Evolutionary conservation across 2,329 filamentous ascomycete genomes (phyloP), one percentile per base, ranked within the genome.

Genomic region (Golovinomyces cichoracearum): DNA sequence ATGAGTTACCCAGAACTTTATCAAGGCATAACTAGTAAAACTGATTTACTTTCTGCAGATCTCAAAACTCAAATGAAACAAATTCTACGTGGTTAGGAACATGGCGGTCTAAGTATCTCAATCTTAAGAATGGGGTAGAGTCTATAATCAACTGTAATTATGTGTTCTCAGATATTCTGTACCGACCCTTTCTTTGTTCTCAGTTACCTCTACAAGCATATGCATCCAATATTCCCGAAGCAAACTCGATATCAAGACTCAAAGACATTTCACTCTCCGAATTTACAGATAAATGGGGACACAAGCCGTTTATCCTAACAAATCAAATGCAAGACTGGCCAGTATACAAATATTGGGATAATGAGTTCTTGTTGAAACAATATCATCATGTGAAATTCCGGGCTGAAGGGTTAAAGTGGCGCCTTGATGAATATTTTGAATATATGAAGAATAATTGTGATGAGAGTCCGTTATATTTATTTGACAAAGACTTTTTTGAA

Each of bases 341-440:
- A 1, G 76, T 79, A 0, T 85, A 73, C 62, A 68, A 70, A 33
- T 66, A 72, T 25, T 95, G 88, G 88, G 78, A 73, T 2, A 70
- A 80, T 10, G 69, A 79, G n/a, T 64, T 64, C 9, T 68, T 95
- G 0, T 65, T 80, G 0, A 57, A 66, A n/a, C 66, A 68, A 51
- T 84, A 85, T 60, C 67, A 70, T 0, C 64, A 77, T 46, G 70
- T 79, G 2, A 69, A 73, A 47, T 94, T 95, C 63, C 76, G 84
- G 37, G 88, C 88, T 9, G 90, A 95, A 68, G 81, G 85, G 0
- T 86, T 95, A 4, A 84, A 94, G 64, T 95, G 88, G 88, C 74
- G 78, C 0, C 72, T 93, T 53, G 67, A 70, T n/a, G 81, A 74
- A 0, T 95, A 95, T 61, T 67, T 78, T 53, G 68, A 75, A 41